Percentiles rank a stretch among this genome's conserved stretches.
These are phyloP conservation scores for Erodium maritimum DNA, from an alignment of 345 rosid genomes.

Conservation along the genomic window DNA sequence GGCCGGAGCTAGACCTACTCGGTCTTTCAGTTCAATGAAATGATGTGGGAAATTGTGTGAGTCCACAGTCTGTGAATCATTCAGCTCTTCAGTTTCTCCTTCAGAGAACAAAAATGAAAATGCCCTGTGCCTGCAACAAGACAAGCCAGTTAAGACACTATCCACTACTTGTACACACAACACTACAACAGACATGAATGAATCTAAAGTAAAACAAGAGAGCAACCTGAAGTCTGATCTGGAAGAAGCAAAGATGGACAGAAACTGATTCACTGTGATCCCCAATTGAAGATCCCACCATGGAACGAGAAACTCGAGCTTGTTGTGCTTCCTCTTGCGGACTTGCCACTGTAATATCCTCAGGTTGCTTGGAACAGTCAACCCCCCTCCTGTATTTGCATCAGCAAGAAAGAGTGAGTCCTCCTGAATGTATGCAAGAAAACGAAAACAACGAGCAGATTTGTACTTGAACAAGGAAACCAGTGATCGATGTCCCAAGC, in stretches of 20 bases:
- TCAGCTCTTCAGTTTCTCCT: slow-evolving; percentile 70
- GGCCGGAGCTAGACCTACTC: slow-evolving; percentile 75
- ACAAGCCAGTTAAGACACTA: no score
- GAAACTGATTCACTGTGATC: slow-evolving; percentile 77
- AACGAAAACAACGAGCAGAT: slow-evolving; percentile 1
- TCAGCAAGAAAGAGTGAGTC: neutral
- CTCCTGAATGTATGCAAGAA: neutral
- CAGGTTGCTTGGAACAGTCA: slow-evolving; percentile 82
- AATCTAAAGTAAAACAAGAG: no score
- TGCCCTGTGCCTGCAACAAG: slow-evolving; percentile 77
- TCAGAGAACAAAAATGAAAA: slow-evolving; percentile 71
- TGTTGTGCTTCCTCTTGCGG: slow-evolving; percentile 67
- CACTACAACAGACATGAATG: no score
- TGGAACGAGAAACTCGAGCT: slow-evolving; percentile 77
- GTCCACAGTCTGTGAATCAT: slow-evolving; percentile 55
- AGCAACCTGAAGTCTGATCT: slow-evolving; percentile 74
- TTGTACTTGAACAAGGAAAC: slow-evolving; percentile 86
- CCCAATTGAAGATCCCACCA: slow-evolving; percentile 97
- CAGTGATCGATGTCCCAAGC: slow-evolving; percentile 93
- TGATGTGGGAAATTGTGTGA: slow-evolving; percentile 82
- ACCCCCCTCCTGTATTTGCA: slow-evolving; percentile 82
- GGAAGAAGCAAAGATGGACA: slow-evolving; percentile 67
- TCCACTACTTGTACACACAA: no score
- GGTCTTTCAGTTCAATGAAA: slow-evolving; percentile 49
- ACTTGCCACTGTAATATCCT: slow-evolving; percentile 92